Percentiles rank a stretch among this genome's conserved stretches.
Conservation (phyloP, 768 basidiomycete species). For the Hygrocybe coccinea region DNA sequence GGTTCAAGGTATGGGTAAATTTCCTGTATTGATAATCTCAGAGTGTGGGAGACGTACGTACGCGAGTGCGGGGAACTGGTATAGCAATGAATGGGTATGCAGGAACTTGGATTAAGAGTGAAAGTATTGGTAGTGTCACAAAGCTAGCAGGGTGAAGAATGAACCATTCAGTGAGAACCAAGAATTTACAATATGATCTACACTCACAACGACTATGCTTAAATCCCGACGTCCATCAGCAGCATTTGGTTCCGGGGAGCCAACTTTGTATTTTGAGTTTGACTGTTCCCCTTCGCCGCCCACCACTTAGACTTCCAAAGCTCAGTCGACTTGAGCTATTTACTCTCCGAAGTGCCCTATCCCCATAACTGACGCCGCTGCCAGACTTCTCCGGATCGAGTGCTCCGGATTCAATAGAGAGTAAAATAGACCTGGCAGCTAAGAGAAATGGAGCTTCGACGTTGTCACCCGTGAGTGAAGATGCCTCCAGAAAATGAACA, state of each 20-base stretch:
- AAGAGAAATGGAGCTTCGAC: slow-evolving; percentile 89
- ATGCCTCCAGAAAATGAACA: slow-evolving; percentile 89
- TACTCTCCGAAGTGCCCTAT: slow-evolving; percentile 84
- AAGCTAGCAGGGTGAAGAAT: too few species aligned
- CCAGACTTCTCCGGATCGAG: slow-evolving; percentile 93
- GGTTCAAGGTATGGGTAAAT: too few species aligned
- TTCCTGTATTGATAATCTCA: too few species aligned
- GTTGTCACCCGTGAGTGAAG: slow-evolving; percentile 88
- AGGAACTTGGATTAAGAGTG: too few species aligned
- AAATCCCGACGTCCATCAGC: slow-evolving; percentile 34
- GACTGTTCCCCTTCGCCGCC: slow-evolving; percentile 54
- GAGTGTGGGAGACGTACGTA: too few species aligned
- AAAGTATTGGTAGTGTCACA: too few species aligned
- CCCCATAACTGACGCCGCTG: slow-evolving; percentile 95
- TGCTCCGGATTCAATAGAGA: slow-evolving; percentile 84
- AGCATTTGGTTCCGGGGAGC: slow-evolving; percentile 65
- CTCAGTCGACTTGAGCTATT: slow-evolving; percentile 87
- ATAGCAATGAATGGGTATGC: too few species aligned
- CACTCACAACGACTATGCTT: background rate
- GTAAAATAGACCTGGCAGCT: slow-evolving; percentile 80
- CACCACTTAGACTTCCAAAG: slow-evolving; percentile 75
- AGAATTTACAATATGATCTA: too few species aligned
- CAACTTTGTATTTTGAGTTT: slow-evolving; percentile 58
- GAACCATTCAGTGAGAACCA: too few species aligned
- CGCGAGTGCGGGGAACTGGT: too few species aligned